Evolutionary conservation across 176 grass and related monocot species (phyloP), one percentile per base, ranked within the genome.

Genomic region (Zea mays): DNA sequence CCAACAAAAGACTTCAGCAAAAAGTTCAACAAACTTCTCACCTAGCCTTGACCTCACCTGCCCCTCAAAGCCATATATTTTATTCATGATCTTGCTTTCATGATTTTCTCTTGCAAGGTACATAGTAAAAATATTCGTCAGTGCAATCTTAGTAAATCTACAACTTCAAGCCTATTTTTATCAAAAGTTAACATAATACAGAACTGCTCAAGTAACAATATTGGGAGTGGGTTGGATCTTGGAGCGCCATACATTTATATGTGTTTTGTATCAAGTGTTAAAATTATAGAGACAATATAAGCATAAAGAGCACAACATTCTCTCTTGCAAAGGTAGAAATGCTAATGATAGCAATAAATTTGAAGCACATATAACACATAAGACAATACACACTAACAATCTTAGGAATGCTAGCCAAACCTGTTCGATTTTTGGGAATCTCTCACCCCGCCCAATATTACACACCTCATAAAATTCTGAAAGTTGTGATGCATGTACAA

Each of bases 21-120:
- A 99, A 36, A 99, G 81, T 60, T 99, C 92, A 43, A 95, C 88
- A 69, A 27, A 99, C 10, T 38, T 86, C 14, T 99, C 96, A 1
- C 75, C 75, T 78, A 99, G 80, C 65, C 95, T 99, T 6, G 96
- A 95, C 41, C 66, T 91, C 40, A 99, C 90, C 60, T 99, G 90
- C 11, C 96, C 96, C 78, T 95, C 90, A 88, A 99, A 99, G 63
- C 96, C 96, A 78, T 98, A 98, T 72, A 97, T 98, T 74, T 98
- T 98, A 75, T 98, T 98, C 92, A 98, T 98, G 71, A 78, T 92
- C 82, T 85, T 98, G 87, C 92, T 98, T 84, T 98, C 92, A 75
- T 98, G 96, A 48, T 98, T 95, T 84, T 92, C 92, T 71, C 96
- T 90, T 75, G 96, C 87, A 56, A 95, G 81, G 74, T 89, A 81